Conservation (phyloP, 345 rosid species). For the Salix viminalis region DNA sequence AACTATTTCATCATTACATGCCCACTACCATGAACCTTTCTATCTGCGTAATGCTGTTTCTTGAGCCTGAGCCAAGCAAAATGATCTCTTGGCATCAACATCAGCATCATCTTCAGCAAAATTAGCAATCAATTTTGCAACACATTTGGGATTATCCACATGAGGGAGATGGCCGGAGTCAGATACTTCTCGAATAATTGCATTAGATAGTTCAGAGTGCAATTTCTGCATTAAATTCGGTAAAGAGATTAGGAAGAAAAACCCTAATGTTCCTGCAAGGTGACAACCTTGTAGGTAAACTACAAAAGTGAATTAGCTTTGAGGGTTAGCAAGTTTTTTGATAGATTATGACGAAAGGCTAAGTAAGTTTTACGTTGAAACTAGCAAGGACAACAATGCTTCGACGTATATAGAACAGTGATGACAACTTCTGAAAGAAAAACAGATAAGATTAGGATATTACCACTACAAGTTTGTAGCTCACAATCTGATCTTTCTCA, state of each 20-base stretch:
- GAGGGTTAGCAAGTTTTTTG: neutral
- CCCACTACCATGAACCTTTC: neutral
- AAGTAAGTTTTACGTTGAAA: neutral
- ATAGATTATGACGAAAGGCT: neutral
- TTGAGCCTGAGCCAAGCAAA: neutral
- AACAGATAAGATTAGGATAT: slow-evolving; percentile 19
- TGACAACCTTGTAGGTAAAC: neutral
- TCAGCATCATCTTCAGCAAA: slow-evolving; percentile 31
- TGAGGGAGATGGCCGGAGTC: slow-evolving; percentile 90
- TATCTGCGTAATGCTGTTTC: neutral
- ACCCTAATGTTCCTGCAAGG: neutral
- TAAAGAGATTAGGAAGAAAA: neutral
- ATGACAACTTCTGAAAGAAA: neutral
- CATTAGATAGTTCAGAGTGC: slow-evolving; percentile 60
- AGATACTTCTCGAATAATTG: slow-evolving; percentile 61
- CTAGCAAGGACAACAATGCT: neutral
- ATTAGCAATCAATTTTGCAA: slow-evolving; percentile 52
- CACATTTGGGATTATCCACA: slow-evolving; percentile 61
- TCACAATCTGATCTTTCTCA: slow-evolving; percentile 74
- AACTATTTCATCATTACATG: neutral
- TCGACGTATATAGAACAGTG: neutral
- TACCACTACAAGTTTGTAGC: slow-evolving; percentile 74
- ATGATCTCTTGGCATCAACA: neutral
- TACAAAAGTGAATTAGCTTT: neutral
- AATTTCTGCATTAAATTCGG: slow-evolving; percentile 47